Evolutionary conservation across 805 yeast species (phyloP), one percentile per base, ranked within the genome.

Genomic region (Jamesozyma jinghongensis): DNA sequence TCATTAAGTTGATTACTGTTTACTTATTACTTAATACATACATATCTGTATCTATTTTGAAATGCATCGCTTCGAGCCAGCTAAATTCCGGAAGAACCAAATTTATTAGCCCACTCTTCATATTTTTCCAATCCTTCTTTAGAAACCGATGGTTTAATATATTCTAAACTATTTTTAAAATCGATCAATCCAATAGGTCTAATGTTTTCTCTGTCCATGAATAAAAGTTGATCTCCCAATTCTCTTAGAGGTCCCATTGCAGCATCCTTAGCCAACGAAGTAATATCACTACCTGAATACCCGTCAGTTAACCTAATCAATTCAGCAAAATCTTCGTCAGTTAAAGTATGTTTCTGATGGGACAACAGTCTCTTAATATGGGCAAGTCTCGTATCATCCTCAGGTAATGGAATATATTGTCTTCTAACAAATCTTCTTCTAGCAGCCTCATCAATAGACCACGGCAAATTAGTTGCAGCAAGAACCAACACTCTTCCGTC

Each of bases 371-470:
- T 81, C 39, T 63, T 58, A 17, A 90, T 66, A 56, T 90, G 97
- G 3, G 74, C 73, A 38, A 69, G 64, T 42, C 97, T 67, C 2
- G 97, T 86, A 49, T 81, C 88, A 19, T 68, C 73, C 56, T 88
- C 97, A 0, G 98, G 97, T 35, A 92, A 67, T 3, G 97, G 97
- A 40, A 92, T 88, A 62, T 92, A 88, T 55, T 85, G 94, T 38
- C 97, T 69, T 53, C 94, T 75, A 5, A 85, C 94, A 63, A 90
- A 90, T 47, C 97, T 71, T 59, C 97, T 74, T 53, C 97, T 70
- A 1, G 97, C 97, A 2, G 97, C 97, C 55, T 92, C 97, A 61
- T 90, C 98, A 45, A 85, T 87, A 2, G 86, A 82, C 98, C 98
- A 90, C 0, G 98, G 98, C 46, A 90, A 60, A 59, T 90, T 92